These are phyloP conservation scores for Obba rivulosa DNA, from an alignment of 768 basidiomycete species.

Conservation along the genomic window DNA sequence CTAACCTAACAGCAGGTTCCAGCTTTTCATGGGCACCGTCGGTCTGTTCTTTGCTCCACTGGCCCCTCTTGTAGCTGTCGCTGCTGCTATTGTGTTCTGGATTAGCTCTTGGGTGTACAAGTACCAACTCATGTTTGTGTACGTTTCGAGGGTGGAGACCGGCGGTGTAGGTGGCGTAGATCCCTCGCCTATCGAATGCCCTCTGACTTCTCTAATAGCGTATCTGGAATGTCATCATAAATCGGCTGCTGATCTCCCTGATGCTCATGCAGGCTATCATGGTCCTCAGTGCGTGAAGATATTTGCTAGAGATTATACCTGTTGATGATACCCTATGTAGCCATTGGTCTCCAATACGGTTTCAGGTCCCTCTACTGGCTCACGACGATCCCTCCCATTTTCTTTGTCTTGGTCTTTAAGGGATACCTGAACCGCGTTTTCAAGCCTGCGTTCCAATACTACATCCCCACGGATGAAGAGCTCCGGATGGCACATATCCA, in stretches of 20 bases:
- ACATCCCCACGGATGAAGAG: slow-evolving; percentile 78
- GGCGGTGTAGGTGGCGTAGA: slow-evolving; percentile 66
- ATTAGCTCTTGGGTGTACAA: slow-evolving; percentile 86
- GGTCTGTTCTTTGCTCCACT: slow-evolving; percentile 92
- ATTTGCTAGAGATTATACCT: background rate
- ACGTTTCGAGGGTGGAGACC: slow-evolving; percentile 81
- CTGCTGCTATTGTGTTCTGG: slow-evolving; percentile 85
- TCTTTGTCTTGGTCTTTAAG: slow-evolving; percentile 81
- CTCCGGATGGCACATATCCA: slow-evolving; percentile 68
- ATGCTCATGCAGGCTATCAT: slow-evolving; percentile 86
- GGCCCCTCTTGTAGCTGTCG: slow-evolving; percentile 83
- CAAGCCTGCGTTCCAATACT: slow-evolving; percentile 69
- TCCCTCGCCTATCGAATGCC: background rate
- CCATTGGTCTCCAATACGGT: slow-evolving; percentile 78
- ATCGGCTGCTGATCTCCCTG: slow-evolving; percentile 74
- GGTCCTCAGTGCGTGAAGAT: slow-evolving; percentile 66
- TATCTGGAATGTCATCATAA: slow-evolving; percentile 91
- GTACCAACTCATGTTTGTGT: slow-evolving; percentile 96
- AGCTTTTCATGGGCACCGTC: slow-evolving; percentile 91
- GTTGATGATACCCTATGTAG: slow-evolving; percentile 31
- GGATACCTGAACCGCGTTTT: slow-evolving; percentile 70
- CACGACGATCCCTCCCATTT: slow-evolving; percentile 78
- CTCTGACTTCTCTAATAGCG: slow-evolving; percentile 41
- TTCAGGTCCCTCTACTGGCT: slow-evolving; percentile 74
- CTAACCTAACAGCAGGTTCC: too few species aligned